Conservation (phyloP, 148 eudicot species). For the Persicaria maculosa region DNA sequence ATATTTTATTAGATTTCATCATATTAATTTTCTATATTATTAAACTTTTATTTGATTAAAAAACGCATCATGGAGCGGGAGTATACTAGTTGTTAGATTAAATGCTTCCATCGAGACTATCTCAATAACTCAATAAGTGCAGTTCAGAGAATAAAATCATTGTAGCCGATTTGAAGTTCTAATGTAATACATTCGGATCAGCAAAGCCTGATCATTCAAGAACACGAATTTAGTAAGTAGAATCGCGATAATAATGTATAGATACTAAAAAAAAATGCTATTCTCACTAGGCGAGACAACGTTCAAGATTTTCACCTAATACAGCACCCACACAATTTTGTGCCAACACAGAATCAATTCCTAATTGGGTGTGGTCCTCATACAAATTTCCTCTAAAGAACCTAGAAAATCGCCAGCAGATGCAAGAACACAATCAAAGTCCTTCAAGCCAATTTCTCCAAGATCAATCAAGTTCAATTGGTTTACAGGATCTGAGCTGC, state of each 20-base stretch:
- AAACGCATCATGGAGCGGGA: no score
- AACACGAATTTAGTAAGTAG: background rate
- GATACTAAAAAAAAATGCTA: background rate
- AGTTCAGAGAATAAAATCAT: conserved; percentile 61
- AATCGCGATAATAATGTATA: no score
- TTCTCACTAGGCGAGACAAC: background rate
- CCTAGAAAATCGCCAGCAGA: no score
- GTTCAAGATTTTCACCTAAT: conserved; percentile 18
- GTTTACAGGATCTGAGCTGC: conserved; percentile 85
- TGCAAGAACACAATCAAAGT: no score
- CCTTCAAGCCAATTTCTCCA: background rate
- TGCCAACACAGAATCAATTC: background rate
- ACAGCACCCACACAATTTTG: conserved; percentile 1
- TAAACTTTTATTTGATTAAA: no score
- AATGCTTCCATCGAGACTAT: no score
- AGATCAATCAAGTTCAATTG: background rate
- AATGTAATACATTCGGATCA: background rate
- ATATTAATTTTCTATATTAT: no score
- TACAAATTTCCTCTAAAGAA: background rate
- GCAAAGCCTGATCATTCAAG: background rate
- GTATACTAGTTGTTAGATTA: no score
- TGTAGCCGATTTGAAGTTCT: no score
- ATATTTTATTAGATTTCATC: no score
- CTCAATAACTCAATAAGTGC: conserved; percentile 23
- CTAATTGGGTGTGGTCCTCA: background rate